Evolutionary conservation across 1,139 yeast species (phyloP), one percentile per base, ranked within the genome.

Genomic region (Geotrichum klebahnii): DNA sequence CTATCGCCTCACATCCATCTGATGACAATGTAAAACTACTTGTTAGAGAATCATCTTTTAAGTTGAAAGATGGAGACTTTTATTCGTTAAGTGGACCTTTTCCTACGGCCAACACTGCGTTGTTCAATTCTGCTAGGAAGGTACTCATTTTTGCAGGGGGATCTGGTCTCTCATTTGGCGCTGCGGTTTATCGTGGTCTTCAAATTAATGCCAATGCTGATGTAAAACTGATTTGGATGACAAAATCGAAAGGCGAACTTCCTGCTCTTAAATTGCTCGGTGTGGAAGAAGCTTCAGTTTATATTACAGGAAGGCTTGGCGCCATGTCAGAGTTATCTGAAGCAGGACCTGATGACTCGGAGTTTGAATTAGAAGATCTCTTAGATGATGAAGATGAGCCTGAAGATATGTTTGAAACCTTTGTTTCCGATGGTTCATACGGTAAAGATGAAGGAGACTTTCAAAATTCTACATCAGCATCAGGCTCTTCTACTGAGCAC

Each of bases 61-160:
- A 61, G 59, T 50, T 72, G 12, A 58, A 58, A 44, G 9, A 10
- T 51, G n/a, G 53, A 58, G 65, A 47, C 58, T 71, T 45, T 52
- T 62, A 59, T 37, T 49, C 62, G 1, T 50, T 65, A 2, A 53
- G 53, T 41, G 70, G 72, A 0, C 74, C 72, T 0, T 69, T 57
- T 49, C 44, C 57, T 9, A 61, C 70, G 2, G 51, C 63, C 6
- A 51, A 55, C 29, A 52, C 59, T 42, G 60, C 59, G 26, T 69
- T 70, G 41, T 66, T 67, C 51, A 62, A 63, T 40, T 70, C 80
- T 1, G 81, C 80, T 0, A 76, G 76, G 37, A 73, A 78, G 47
- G 78, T 82, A 0, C 65, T 76, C 8, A 74, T 88, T 6, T 67
- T 88, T 3, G 84, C 89, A 32, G 97, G 96, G 6, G 97, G 97